Evolutionary conservation across 2,329 filamentous ascomycete genomes (phyloP).

Genomic region (Aotearoamyces nothofagi): DNA sequence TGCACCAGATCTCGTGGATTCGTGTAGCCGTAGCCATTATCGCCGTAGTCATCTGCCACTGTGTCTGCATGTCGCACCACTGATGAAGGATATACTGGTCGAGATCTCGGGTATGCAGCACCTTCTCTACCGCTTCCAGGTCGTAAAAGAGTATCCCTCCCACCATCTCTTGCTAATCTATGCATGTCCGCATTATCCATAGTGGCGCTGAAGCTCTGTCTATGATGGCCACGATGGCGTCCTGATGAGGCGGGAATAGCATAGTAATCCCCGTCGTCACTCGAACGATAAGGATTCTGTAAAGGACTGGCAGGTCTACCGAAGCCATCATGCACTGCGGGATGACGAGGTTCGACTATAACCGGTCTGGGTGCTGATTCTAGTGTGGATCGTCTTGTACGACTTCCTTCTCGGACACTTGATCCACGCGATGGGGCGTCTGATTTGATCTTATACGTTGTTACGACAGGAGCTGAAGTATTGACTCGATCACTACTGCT

Average conservation of each 20-base stretch:
- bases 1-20: constrained; percentile 44
- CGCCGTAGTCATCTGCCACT: constrained; percentile 34
- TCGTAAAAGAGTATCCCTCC: constrained; percentile 8
- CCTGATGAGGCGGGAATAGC: constrained; percentile 42
- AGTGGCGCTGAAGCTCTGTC: constrained; percentile 29
- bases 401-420: constrained; percentile 31
- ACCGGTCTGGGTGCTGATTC: constrained; percentile 38
- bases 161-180: constrained; percentile 10
- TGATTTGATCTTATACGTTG: constrained; percentile 39
- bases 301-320: constrained; percentile 31
- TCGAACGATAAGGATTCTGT: constrained; percentile 35
- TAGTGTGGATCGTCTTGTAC: constrained; percentile 30
- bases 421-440: constrained; percentile 30
- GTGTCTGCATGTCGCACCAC: constrained; percentile 25
- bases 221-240: constrained; percentile 22
- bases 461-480: constrained; percentile 24
- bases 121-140: constrained; percentile 11
- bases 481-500: constrained; percentile 19
- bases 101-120: constrained; percentile 9
- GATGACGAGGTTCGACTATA: constrained; percentile 29
- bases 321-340: constrained; percentile 14
- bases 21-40: constrained; percentile 48
- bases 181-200: constrained; percentile 33
- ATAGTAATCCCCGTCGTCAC: constrained; percentile 35
- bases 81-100: constrained; percentile 9